These are phyloP conservation scores for Tetradesmus lagerheimii DNA, from an alignment of 139 green algal genomes.

Conservation along the genomic window DNA sequence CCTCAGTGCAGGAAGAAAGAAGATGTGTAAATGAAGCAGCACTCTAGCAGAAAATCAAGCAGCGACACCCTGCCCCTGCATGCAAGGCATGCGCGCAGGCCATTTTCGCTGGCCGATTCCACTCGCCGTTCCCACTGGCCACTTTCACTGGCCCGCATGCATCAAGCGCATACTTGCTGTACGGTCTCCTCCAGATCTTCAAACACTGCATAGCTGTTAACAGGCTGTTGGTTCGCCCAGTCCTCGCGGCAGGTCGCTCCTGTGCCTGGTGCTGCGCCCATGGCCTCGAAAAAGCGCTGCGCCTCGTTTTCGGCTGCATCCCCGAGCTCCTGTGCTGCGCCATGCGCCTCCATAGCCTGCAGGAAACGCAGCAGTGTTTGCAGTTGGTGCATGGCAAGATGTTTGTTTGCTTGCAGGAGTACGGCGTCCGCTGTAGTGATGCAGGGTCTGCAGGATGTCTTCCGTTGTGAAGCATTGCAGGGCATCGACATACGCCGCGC, in stretches of 20 bases:
- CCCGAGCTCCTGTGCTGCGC: neutral
- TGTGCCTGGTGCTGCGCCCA: neutral
- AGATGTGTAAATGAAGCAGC: too few relatives aligned
- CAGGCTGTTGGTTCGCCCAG: neutral
- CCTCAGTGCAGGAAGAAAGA: neutral
- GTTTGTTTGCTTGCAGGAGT: too few relatives aligned
- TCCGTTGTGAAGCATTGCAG: too few relatives aligned
- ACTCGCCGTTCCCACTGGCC: neutral
- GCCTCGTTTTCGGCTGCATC: neutral
- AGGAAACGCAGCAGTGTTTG: neutral
- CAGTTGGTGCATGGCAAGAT: neutral
- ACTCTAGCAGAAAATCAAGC: too few relatives aligned
- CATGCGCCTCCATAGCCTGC: constrained; percentile 23
- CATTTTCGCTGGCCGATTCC: too few relatives aligned
- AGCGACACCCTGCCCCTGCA: too few relatives aligned
- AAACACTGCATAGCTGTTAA: neutral
- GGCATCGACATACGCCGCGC: too few relatives aligned
- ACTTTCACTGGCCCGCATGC: neutral
- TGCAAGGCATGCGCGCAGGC: too few relatives aligned
- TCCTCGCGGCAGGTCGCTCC: neutral
- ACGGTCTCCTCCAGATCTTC: neutral
- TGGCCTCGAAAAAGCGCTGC: neutral
- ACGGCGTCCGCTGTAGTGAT: too few relatives aligned
- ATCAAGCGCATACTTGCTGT: neutral
- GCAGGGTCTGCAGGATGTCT: too few relatives aligned